Conservation (phyloP, 371 early-diverging fungal species). For the Lichtheimia hyalospora region DNA sequence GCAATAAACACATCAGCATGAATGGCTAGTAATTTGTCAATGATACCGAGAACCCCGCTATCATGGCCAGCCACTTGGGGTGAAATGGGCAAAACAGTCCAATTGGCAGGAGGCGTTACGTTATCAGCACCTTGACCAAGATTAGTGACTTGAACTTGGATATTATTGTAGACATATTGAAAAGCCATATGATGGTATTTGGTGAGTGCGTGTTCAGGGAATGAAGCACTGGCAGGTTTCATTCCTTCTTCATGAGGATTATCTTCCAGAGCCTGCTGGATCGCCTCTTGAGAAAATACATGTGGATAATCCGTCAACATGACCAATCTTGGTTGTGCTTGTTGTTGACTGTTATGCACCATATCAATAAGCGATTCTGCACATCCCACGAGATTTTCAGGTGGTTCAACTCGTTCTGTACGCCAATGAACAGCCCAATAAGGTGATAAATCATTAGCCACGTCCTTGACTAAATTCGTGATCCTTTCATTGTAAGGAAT, state of each 20-base stretch:
- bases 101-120: constrained; percentile 19
- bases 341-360: not conserved
- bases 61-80: constrained; percentile 11
- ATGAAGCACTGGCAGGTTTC: constrained; percentile 24
- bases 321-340: constrained; percentile 18
- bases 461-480: constrained; percentile 12
- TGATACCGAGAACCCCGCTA: constrained; percentile 26
- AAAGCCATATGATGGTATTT: constrained; percentile 29
- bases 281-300: constrained; percentile 13
- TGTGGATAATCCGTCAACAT: constrained; percentile 41
- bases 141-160: constrained; percentile 21
- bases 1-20: constrained; percentile 30
- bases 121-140: constrained; percentile 11
- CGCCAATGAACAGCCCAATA: constrained; percentile 42
- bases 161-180: constrained; percentile 23
- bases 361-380: constrained; percentile 21
- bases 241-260: not conserved
- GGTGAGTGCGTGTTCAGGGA: constrained; percentile 16
- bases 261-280: constrained; percentile 11
- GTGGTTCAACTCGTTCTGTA: constrained; percentile 27
- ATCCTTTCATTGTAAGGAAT: constrained; percentile 32
- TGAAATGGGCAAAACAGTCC: constrained; percentile 27
- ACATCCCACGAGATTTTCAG: constrained; percentile 24
- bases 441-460: constrained; percentile 19
- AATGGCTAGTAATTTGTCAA: constrained; percentile 37